Evolutionary conservation across 108 stramenopile genomes (phyloP).

Genomic region (Stephanodiscus triporus): DNA sequence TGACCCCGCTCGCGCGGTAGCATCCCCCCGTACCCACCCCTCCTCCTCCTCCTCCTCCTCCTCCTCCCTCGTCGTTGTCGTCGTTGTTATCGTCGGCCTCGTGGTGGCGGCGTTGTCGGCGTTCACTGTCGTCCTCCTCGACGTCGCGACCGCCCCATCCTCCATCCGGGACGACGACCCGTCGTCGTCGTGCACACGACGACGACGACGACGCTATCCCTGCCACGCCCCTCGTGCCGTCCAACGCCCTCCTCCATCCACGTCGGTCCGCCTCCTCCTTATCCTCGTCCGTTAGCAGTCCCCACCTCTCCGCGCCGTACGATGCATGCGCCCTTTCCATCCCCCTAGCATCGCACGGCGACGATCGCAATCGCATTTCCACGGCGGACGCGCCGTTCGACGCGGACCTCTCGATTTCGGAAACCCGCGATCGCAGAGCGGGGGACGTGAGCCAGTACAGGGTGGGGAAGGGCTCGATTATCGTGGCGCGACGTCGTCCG

Average conservation of each 20-base stretch:
- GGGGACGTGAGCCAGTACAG: constrained; percentile 86
- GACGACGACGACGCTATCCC: constrained; percentile 56
- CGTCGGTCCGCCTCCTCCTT: constrained; percentile 34
- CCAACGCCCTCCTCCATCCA: constrained; percentile 55
- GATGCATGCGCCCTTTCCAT: constrained; percentile 79
- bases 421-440: constrained; percentile 53
- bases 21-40: constrained; percentile 15
- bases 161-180: background rate
- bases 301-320: constrained; percentile 64
- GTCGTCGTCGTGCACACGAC: background rate
- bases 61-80: background rate
- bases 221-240: constrained; percentile 67
- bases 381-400: constrained; percentile 38
- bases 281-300: constrained; percentile 58
- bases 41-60: background rate
- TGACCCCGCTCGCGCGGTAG: constrained; percentile 53
- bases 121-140: too few species aligned
- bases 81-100: background rate
- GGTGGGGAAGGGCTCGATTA: constrained; percentile 88
- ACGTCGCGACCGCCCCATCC: background rate
- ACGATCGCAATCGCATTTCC: constrained; percentile 47
- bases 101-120: too few species aligned
- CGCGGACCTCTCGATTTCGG: constrained; percentile 65
- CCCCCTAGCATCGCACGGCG: too few species aligned
- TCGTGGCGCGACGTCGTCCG: constrained; percentile 11